These are phyloP conservation scores for Sugiyamaella marilandica DNA, from an alignment of 805 yeast genomes.

Conservation along the genomic window DNA sequence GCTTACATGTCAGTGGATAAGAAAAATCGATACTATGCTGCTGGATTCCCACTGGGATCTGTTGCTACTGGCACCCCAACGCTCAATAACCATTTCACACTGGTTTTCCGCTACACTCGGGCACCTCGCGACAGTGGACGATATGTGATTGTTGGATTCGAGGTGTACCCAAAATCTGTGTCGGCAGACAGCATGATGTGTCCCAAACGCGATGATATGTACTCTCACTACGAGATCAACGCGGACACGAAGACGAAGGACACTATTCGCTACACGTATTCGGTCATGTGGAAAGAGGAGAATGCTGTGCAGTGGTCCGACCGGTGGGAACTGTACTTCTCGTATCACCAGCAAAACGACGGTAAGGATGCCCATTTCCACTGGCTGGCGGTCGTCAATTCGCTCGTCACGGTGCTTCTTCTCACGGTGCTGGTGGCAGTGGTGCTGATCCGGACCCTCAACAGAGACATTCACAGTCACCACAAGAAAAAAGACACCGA, in stretches of 20 bases:
- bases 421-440: slow-evolving; percentile 62
- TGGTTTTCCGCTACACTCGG: slow-evolving; percentile 69
- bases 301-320: slow-evolving; percentile 55
- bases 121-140: slow-evolving; percentile 35
- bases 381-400: slow-evolving; percentile 72
- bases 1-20: slow-evolving; percentile 60
- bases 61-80: slow-evolving; percentile 48
- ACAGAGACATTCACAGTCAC: slow-evolving; percentile 43
- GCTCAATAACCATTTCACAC: slow-evolving; percentile 73
- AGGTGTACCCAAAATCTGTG: slow-evolving; percentile 81
- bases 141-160: slow-evolving; percentile 70
- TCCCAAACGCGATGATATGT: slow-evolving; percentile 67
- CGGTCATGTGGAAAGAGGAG: slow-evolving; percentile 88
- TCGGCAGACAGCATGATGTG: slow-evolving; percentile 49
- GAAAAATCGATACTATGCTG: slow-evolving; percentile 65
- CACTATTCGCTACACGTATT: slow-evolving; percentile 68
- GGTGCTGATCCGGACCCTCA: slow-evolving; percentile 54
- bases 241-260: slow-evolving; percentile 22
- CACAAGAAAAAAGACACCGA: slow-evolving; percentile 20
- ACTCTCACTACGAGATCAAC: slow-evolving; percentile 51
- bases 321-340: slow-evolving; percentile 70
- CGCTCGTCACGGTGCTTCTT: slow-evolving; percentile 58
- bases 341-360: slow-evolving; percentile 31
- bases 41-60: slow-evolving; percentile 84
- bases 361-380: slow-evolving; percentile 51